These are phyloP conservation scores for Xanthoconium stramineum DNA, from an alignment of 768 basidiomycete genomes.

Conservation along the genomic window DNA sequence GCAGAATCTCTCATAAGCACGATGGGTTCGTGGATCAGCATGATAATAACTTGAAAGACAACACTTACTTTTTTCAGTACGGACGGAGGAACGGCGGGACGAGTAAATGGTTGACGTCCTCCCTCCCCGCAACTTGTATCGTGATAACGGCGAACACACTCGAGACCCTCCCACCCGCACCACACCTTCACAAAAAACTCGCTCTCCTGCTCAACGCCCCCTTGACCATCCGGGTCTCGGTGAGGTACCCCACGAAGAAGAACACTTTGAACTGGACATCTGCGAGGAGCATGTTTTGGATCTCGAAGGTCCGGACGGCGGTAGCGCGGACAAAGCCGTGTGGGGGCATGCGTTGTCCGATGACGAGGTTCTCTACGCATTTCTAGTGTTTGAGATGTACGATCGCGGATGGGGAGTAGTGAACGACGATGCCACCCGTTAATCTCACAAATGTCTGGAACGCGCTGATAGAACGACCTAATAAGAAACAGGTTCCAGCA, in stretches of 20 bases:
- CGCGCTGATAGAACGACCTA: constrained; percentile 25
- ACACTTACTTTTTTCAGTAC: constrained; percentile 42
- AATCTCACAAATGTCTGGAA: constrained; percentile 35
- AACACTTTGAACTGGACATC: constrained; percentile 37
- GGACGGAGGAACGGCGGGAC: constrained; percentile 33
- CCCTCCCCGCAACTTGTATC: constrained; percentile 23
- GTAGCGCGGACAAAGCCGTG: constrained; percentile 33
- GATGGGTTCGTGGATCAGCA: constrained; percentile 6
- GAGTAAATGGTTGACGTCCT: constrained; percentile 22
- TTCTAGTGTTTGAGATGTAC: constrained; percentile 28
- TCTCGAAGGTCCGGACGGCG: constrained; percentile 32
- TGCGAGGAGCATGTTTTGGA: constrained; percentile 36
- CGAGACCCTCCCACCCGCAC: constrained; percentile 10
- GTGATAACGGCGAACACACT: constrained; percentile 31
- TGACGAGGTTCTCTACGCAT: constrained; percentile 27
- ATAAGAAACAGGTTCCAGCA: no score
- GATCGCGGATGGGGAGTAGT: constrained; percentile 36
- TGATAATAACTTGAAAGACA: background rate
- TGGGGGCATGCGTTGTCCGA: constrained; percentile 36
- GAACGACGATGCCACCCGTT: constrained; percentile 34
- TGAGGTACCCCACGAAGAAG: constrained; percentile 29
- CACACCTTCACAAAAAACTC: constrained; percentile 29
- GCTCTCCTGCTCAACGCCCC: constrained; percentile 19
- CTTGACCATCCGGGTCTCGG: constrained; percentile 15
- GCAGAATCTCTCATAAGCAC: constrained; percentile 34